Percentiles rank a stretch among this genome's conserved stretches.
phyloP scores from a whole-genome alignment of 306 rosid genomes.

The Acacia confusa region DNA sequence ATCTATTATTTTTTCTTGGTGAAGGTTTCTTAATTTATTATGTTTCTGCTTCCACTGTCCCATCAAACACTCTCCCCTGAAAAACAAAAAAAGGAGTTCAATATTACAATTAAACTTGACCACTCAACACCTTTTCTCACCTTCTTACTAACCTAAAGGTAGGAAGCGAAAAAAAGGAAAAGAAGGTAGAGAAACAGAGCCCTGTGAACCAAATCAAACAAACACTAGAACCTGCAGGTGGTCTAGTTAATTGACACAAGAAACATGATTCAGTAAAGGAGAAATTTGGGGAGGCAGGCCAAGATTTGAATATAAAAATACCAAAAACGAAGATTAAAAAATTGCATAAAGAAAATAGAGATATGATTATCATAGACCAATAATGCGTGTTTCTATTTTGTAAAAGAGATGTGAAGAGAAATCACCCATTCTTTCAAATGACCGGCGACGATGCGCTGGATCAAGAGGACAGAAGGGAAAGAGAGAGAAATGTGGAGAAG shows the following conservation, averaged over 20 bases:
- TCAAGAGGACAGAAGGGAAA: too few relatives aligned
- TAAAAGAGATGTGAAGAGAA: too few relatives aligned
- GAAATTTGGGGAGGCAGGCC: not conserved
- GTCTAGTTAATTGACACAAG: not conserved
- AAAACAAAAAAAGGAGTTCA: not conserved
- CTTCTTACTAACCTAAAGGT: not conserved
- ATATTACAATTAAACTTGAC: not conserved
- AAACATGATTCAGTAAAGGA: not conserved
- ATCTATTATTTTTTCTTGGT: too few relatives aligned
- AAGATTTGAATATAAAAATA: not conserved
- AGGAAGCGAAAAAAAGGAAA: not conserved
- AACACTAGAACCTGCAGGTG: not conserved
- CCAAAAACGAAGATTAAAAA: not conserved
- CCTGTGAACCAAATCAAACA: not conserved
- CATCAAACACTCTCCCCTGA: not conserved
- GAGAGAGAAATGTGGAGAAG: too few relatives aligned
- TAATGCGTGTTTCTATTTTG: not conserved
- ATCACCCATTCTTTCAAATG: too few relatives aligned
- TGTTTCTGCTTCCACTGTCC: not conserved
- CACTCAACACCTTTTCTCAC: not conserved
- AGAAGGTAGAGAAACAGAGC: not conserved
- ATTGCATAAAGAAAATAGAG: not conserved
- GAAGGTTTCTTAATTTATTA: too few relatives aligned
- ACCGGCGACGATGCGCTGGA: too few relatives aligned
- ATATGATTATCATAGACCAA: constrained; percentile 8